phyloP scores from a whole-genome alignment of 768 basidiomycete species.

The Hygrocybe coccinea region DNA sequence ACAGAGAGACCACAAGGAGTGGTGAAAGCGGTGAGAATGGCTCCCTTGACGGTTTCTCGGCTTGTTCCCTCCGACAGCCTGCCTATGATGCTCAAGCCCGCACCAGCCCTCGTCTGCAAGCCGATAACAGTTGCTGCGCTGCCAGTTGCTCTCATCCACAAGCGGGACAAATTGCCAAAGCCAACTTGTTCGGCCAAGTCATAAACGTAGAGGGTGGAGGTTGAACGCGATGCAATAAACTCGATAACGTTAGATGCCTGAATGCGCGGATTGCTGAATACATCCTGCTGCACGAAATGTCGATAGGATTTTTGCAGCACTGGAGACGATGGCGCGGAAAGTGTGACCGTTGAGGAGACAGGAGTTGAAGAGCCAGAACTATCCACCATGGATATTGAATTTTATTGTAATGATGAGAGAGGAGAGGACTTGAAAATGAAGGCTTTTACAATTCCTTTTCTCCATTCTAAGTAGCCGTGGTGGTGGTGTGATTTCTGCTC shows the following conservation, averaged over 20 bases:
- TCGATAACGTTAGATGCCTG: conserved; percentile 66
- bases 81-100: conserved; percentile 75
- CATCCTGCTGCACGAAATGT: conserved; percentile 18
- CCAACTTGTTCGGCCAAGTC: conserved; percentile 83
- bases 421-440: not conserved
- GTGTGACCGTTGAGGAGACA: conserved; percentile 37
- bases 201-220: conserved; percentile 64
- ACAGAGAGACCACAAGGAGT: conserved; percentile 77
- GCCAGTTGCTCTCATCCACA: conserved; percentile 46
- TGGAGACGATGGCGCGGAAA: conserved; percentile 37
- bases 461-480: conserved; percentile 38
- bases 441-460: not conserved
- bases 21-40: conserved; percentile 72
- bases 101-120: conserved; percentile 80
- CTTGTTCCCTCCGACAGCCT: conserved; percentile 77
- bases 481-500: conserved; percentile 19
- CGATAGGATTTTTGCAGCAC: conserved; percentile 17
- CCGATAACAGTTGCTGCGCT: conserved; percentile 53
- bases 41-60: conserved; percentile 53
- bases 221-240: conserved; percentile 53
- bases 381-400: not conserved
- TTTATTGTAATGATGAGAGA: too few species aligned
- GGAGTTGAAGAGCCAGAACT: conserved; percentile 31
- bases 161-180: conserved; percentile 67
- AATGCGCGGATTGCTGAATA: conserved; percentile 41